Base-by-base conservation (phyloP, 2,329 filamentous ascomycete genomes). In the Ceratocystis alfenasii region DNA sequence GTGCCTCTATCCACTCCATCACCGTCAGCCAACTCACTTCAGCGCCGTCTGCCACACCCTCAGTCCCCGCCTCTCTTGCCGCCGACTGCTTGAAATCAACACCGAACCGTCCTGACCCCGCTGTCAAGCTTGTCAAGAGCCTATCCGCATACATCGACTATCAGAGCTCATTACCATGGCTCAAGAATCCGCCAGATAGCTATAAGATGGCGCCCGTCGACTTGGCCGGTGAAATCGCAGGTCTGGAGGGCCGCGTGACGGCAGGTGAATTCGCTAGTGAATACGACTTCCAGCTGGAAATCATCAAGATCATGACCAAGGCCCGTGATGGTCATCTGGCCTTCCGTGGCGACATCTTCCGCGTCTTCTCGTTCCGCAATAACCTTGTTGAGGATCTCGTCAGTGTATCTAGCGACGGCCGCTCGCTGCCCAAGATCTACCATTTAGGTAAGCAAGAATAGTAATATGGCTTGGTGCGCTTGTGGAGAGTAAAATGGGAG, bases 281-380 rank as follows among this genome's bases (percentile, higher is more conserved):
- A 70, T 83, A 80, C 70, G 78, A 80, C 6, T 83, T 84, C 69
- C 79, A 83, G 69, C 68, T 75, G 6, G 81, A 81, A 33, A 75
- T 89, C 1, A 80, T 81, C 66, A 73, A 77, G 45, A 73, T 83
- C 6, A 70, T 71, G 45, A 77, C 78, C 28, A 76, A 76, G 1
- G 81, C 82, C 2, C 84, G 88, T 69, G 86, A 89, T 71, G 84
- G 85, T 0, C 87, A 89, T 70, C 84, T 87, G 63, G 74, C 76
- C 1, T 84, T 80, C 70, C 74, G 78, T n/a, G 81, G 82, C 2
- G 81, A 84, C 69, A 75, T 79, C 3, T 76, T 85, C 15, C 78
- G 77, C 53, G 77, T 81, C 0, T 83, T 85, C 59, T 75, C 30
- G 72, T 80, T 70, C 75, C 77, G 63, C 70, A 76, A 74, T 44